Evolutionary conservation across 73 alveolate genomes (phyloP).

Genomic region (Paramecium pentaurelia): DNA sequence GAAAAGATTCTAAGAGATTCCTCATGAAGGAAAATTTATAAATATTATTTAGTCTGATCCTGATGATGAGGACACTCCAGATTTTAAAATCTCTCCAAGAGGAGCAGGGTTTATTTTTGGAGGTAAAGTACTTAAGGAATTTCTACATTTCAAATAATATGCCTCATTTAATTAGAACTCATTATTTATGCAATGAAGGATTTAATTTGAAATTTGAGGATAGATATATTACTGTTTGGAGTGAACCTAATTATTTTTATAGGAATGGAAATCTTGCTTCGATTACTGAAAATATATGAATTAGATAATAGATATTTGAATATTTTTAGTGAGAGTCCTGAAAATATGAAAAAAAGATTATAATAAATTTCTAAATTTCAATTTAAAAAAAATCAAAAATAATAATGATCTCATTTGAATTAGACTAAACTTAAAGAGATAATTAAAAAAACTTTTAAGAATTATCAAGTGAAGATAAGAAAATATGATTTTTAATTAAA

Average conservation of each 20-base stretch:
- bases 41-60: constrained; percentile 99
- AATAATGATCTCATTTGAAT: too few species aligned
- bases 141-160: constrained; percentile 88
- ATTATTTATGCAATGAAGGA: constrained; percentile 96
- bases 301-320: constrained; percentile 82
- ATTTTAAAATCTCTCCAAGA: constrained; percentile 82
- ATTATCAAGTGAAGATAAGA: too few species aligned
- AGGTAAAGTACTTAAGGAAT: constrained; percentile 90
- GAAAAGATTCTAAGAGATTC: constrained; percentile 94
- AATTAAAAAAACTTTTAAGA: too few species aligned
- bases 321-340: constrained; percentile 88
- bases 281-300: constrained; percentile 93
- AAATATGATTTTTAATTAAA: too few species aligned
- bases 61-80: constrained; percentile 84
- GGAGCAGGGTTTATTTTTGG: constrained; percentile 98
- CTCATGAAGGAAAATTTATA: constrained; percentile 98
- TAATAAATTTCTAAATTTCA: too few species aligned
- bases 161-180: constrained; percentile 92
- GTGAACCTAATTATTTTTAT: constrained; percentile 98
- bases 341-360: too few species aligned
- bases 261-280: constrained; percentile 87
- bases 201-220: constrained; percentile 87
- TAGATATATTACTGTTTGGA: constrained; percentile 93
- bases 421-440: too few species aligned
- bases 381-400: too few species aligned